Percentiles rank a stretch among this genome's conserved stretches.
Conservation (phyloP, 1,284 basidiomycete genomes). For the Golubevia sp. region DNA sequence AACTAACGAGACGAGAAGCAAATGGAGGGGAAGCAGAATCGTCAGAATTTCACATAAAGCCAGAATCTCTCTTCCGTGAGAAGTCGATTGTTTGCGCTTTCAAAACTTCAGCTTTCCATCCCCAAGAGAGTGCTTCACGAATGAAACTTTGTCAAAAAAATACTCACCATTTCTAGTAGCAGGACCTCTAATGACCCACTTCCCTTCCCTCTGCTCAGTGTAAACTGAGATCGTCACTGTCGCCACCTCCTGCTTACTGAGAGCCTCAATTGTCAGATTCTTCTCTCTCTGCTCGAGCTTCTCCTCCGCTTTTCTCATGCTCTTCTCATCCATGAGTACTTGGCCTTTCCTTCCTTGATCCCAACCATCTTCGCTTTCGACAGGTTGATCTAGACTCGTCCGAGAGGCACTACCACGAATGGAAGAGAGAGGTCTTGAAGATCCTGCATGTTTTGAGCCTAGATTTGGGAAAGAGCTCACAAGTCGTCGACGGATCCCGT, state of each 20-base stretch:
- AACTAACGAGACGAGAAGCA: not conserved
- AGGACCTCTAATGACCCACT: slow-evolving; percentile 15
- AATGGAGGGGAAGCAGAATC: no score
- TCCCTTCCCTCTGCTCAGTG: slow-evolving; percentile 18
- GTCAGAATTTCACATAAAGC: no score
- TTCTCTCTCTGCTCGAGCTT: slow-evolving; percentile 14
- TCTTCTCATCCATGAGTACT: slow-evolving; percentile 12
- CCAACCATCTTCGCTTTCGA: slow-evolving; percentile 4
- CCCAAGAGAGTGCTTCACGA: no score
- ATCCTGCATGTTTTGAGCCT: not conserved
- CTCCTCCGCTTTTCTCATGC: slow-evolving; percentile 11
- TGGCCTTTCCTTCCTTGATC: not conserved
- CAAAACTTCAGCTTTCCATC: no score
- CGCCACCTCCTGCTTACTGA: slow-evolving; percentile 16
- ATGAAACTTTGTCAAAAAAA: no score
- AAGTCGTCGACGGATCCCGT: slow-evolving; percentile 11
- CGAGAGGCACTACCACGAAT: no score
- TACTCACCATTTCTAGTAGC: slow-evolving; percentile 11
- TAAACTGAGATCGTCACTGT: slow-evolving; percentile 13
- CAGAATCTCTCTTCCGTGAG: no score
- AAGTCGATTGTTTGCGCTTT: no score
- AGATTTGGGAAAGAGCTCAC: slow-evolving; percentile 10
- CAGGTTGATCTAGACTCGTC: not conserved
- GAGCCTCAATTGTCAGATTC: slow-evolving; percentile 18
- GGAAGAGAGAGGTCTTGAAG: no score